Evolutionary conservation across 2,329 filamentous ascomycete species (phyloP).

Genomic region (Fusarium verrucosum): DNA sequence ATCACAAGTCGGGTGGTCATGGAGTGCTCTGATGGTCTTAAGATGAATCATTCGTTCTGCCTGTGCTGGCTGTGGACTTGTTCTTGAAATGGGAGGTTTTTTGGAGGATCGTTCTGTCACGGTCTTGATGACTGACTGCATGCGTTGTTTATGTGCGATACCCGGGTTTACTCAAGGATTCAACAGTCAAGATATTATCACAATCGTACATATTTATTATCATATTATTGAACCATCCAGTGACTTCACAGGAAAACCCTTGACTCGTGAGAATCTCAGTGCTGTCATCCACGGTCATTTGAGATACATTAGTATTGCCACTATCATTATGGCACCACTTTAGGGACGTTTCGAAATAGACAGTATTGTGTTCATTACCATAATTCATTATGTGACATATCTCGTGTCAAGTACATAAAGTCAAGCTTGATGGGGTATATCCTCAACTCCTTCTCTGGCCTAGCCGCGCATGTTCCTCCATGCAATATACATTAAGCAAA

Average conservation of each 20-base stretch:
- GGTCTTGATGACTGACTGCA: constrained; percentile 26
- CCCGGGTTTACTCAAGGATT: constrained; percentile 16
- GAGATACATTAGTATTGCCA: not conserved
- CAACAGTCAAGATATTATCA: constrained; percentile 10
- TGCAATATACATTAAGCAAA: constrained; percentile 1
- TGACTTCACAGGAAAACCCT: not conserved
- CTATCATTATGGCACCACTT: not conserved
- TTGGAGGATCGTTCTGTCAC: constrained; percentile 9
- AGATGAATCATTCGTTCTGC: not conserved
- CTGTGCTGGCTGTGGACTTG: not conserved
- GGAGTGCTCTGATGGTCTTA: constrained; percentile 7
- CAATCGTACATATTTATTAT: constrained; percentile 7
- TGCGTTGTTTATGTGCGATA: constrained; percentile 32
- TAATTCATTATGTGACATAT: not conserved
- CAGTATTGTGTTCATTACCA: not conserved
- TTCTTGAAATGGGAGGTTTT: not conserved
- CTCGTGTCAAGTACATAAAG: not conserved
- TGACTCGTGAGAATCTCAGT: not conserved
- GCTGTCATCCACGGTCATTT: not conserved
- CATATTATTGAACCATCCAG: not conserved
- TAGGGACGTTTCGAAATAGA: not conserved
- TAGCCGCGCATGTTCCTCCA: not conserved
- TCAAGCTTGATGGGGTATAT: not conserved
- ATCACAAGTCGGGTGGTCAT: not conserved
- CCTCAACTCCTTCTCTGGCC: not conserved